Conservation (phyloP, 2,329 filamentous ascomycete species). For the Fusarium ambrosium region DNA sequence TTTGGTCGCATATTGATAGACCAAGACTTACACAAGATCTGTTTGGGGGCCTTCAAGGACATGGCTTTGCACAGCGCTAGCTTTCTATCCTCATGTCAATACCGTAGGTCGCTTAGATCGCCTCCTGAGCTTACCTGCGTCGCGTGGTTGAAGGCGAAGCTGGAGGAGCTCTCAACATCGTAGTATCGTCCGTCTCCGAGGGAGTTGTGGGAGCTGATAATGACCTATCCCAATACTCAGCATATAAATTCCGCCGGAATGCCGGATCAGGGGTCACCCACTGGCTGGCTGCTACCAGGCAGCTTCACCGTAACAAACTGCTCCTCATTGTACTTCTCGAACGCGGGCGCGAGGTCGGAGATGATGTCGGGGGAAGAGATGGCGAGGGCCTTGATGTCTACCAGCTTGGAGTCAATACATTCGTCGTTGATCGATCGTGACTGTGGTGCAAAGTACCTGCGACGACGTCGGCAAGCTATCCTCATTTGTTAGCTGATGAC, state of each 20-base stretch:
- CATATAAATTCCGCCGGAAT: background rate
- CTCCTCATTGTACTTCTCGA: slow-evolving; percentile 96
- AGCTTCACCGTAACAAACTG: slow-evolving; percentile 92
- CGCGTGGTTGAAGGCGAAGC: slow-evolving; percentile 88
- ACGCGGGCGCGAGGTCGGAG: slow-evolving; percentile 82
- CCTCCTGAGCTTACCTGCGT: slow-evolving; percentile 70
- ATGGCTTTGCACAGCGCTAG: slow-evolving; percentile 84
- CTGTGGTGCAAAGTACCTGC: slow-evolving; percentile 71
- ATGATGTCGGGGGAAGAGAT: slow-evolving; percentile 76
- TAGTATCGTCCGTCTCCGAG: slow-evolving; percentile 88
- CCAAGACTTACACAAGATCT: slow-evolving; percentile 78
- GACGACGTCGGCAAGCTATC: slow-evolving; percentile 86
- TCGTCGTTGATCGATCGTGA: background rate
- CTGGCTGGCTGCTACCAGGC: slow-evolving; percentile 80
- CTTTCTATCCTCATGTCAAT: slow-evolving; percentile 70
- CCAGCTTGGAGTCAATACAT: slow-evolving; percentile 38
- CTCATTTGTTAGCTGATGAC: slow-evolving; percentile 48
- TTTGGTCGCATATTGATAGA: background rate
- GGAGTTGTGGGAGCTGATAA: slow-evolving; percentile 89
- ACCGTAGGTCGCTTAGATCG: background rate
- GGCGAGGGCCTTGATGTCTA: slow-evolving; percentile 92
- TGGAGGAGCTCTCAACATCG: slow-evolving; percentile 88
- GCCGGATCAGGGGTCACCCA: slow-evolving; percentile 41
- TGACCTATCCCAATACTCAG: slow-evolving; percentile 66
- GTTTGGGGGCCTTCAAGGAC: slow-evolving; percentile 80